A percentile compares a stretch with the other conserved stretches of the same genome.
phyloP scores from a whole-genome alignment of 768 basidiomycete genomes.

The Naematelia encephala region DNA sequence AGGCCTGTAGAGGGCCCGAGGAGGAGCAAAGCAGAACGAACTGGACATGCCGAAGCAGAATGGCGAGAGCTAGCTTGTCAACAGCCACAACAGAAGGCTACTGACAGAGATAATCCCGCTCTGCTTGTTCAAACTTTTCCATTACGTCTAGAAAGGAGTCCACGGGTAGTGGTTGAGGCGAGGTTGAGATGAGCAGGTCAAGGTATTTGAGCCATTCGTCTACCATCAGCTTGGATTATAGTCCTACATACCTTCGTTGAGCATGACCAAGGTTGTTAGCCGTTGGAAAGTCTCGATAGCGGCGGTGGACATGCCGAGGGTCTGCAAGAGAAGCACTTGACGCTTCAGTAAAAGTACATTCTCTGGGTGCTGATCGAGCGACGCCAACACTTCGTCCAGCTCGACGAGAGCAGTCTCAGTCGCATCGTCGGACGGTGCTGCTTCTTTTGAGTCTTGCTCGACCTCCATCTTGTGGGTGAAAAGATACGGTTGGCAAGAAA shows the following conservation, averaged over 20 bases:
- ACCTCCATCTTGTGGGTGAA: slow-evolving; percentile 2
- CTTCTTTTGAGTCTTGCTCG: background rate
- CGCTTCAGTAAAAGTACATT: slow-evolving; percentile 31
- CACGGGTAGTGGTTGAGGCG: slow-evolving; percentile 14
- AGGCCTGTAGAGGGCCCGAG: background rate
- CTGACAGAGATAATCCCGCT: slow-evolving; percentile 42
- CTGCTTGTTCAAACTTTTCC: slow-evolving; percentile 36
- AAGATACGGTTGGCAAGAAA: background rate
- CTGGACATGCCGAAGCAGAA: slow-evolving; percentile 28
- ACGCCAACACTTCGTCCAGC: slow-evolving; percentile 26
- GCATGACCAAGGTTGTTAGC: slow-evolving; percentile 31
- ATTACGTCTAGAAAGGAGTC: slow-evolving; percentile 32
- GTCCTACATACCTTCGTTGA: slow-evolving; percentile 31
- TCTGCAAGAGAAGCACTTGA: slow-evolving; percentile 26
- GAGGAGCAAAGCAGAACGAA: slow-evolving; percentile 23
- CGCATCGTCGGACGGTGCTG: background rate
- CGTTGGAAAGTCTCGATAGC: slow-evolving; percentile 10
- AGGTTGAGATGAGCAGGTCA: slow-evolving; percentile 16
- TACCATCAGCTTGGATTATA: slow-evolving; percentile 13
- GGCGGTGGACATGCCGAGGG: slow-evolving; percentile 27
- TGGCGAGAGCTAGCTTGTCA: slow-evolving; percentile 16
- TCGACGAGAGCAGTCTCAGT: slow-evolving; percentile 8
- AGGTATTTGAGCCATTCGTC: slow-evolving; percentile 33
- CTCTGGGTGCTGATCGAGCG: slow-evolving; percentile 27
- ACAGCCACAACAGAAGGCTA: background rate